Base-by-base conservation (phyloP, 225 moss, liverwort and hornwort species). In the Pleurozium schreberi region DNA sequence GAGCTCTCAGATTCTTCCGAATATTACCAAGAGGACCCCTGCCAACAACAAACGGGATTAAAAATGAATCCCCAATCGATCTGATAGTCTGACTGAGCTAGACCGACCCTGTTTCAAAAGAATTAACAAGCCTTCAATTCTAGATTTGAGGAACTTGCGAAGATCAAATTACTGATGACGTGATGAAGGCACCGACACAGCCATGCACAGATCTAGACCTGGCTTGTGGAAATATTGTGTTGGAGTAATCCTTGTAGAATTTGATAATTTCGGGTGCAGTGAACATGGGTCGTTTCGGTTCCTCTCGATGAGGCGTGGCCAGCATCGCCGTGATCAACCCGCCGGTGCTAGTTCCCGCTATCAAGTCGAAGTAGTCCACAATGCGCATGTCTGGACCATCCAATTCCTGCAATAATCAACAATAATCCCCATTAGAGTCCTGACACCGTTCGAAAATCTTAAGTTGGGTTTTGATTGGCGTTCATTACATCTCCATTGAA, bases 291-390 rank as follows among this genome's bases (percentile, higher is more conserved):
- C 94, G 93, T 67, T 86, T 91, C 19, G 91, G 86, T 12, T 90
- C 47, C 23, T 82, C 89, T 84, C 81, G 75, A 53, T 88, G 81
- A 47, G 94, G 91, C 69, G 91, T 28, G 30, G 94, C 6, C 28
- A 94, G 75, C 94, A 93, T 90, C 52, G 93, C 93, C 42, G 93
- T 20, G 81, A 93, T 87, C 80, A 93, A 88, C 21, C 93, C 93
- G 69, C 93, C 93, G 14, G 93, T 93, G 76, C 93, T 92, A 34
- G 94, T 94, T 74, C 94, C 94, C 75, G 94, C 91, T 88, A 94
- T 90, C 75, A 94, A 81, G 78, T 94, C 94, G 65, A 94, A 94
- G 45, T 94, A 94, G 59, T 94, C 94, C 86, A 88, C 94, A 79
- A 93, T 71, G 89, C 90, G 91, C 84, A 84, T 33, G 47, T 90